Conservation (phyloP, 2,329 filamentous ascomycete species). For the Colletotrichum agaves region DNA sequence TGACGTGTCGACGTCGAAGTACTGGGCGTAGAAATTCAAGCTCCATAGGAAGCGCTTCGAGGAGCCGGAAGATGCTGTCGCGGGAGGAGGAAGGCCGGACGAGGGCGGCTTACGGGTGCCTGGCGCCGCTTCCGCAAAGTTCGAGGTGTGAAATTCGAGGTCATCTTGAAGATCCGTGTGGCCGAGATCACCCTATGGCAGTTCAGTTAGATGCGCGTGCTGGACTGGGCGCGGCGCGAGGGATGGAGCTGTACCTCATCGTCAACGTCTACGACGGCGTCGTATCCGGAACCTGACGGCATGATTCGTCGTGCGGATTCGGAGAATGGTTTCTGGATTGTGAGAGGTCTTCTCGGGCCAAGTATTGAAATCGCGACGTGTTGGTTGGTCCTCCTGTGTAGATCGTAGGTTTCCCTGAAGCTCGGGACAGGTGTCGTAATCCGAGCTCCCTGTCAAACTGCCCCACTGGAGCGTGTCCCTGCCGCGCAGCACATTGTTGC, state of each 20-base stretch:
- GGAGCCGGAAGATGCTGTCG: conserved; percentile 57
- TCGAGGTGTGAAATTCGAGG: conserved; percentile 97
- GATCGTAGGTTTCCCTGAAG: conserved; percentile 34
- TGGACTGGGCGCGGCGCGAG: not conserved
- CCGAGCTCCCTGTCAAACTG: conserved; percentile 14
- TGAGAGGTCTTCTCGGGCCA: not conserved
- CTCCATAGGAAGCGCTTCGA: conserved; percentile 93
- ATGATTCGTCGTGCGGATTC: conserved; percentile 56
- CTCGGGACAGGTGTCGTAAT: conserved; percentile 47
- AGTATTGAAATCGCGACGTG: not conserved
- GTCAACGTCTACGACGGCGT: conserved; percentile 97
- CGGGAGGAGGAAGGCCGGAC: conserved; percentile 65
- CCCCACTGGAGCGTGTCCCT: not conserved
- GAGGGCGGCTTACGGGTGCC: conserved; percentile 59
- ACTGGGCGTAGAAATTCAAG: conserved; percentile 93
- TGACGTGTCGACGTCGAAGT: conserved; percentile 97
- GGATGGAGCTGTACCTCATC: conserved; percentile 75
- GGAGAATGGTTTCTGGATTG: not conserved
- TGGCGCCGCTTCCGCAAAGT: conserved; percentile 73
- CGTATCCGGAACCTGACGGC: conserved; percentile 76
- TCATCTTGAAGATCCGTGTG: conserved; percentile 99
- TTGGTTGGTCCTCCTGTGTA: not conserved
- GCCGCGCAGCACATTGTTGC: not conserved
- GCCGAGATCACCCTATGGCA: conserved; percentile 86
- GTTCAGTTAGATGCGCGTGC: conserved; percentile 10